Conservation (phyloP, 768 basidiomycete species). For the Gymnopilus dilepis region DNA sequence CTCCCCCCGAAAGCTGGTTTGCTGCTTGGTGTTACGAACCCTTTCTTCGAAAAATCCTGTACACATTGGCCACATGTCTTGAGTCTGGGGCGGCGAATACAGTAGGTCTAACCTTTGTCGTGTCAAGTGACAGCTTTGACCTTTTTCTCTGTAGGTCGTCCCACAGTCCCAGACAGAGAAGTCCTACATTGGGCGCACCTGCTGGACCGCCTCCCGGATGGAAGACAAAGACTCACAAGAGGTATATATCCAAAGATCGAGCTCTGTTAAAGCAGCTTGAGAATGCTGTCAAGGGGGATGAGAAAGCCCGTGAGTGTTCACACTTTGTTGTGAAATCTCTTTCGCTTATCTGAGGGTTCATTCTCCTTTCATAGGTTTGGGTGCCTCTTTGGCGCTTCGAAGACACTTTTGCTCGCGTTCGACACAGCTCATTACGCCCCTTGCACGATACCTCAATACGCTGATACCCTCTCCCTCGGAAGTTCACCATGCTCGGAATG, state of each 20-base stretch:
- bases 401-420: constrained; percentile 87
- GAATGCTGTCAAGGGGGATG: constrained; percentile 54
- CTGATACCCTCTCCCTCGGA: constrained; percentile 78
- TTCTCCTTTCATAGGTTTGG: constrained; percentile 49
- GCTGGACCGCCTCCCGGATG: constrained; percentile 73
- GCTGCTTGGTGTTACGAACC: constrained; percentile 87
- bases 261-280: constrained; percentile 76
- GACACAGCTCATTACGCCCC: constrained; percentile 83
- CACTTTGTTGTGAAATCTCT: not conserved
- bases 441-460: constrained; percentile 90
- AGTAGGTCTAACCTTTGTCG: constrained; percentile 40
- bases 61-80: constrained; percentile 87
- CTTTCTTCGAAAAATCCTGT: constrained; percentile 80
- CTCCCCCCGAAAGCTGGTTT: constrained; percentile 80
- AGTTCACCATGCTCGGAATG: constrained; percentile 40
- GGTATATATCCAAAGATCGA: constrained; percentile 87
- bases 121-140: not conserved
- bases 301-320: constrained; percentile 54
- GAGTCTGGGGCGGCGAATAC: constrained; percentile 59
- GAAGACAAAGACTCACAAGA: constrained; percentile 79
- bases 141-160: not conserved
- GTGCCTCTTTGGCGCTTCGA: constrained; percentile 69
- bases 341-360: not conserved
- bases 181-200: constrained; percentile 32
- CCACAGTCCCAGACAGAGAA: constrained; percentile 26